Evolutionary conservation across 768 basidiomycete species (phyloP).

Genomic region (Lyophyllum semitale): DNA sequence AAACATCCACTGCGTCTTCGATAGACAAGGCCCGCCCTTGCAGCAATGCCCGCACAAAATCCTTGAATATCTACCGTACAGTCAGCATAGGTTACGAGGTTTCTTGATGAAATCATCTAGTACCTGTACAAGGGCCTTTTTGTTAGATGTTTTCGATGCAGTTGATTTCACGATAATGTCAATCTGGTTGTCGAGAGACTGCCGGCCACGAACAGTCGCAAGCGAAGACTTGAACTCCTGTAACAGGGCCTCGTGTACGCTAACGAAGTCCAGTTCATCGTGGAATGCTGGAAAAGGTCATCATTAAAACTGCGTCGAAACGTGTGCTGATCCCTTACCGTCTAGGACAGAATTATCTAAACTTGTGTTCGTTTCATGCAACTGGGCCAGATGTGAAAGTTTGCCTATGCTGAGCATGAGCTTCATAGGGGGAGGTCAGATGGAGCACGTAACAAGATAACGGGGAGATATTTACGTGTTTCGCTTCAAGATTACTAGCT

Average conservation of each 20-base stretch:
- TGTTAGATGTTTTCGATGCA: constrained; percentile 47
- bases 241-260: constrained; percentile 73
- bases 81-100: background rate
- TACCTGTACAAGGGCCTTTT: constrained; percentile 56
- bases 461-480: constrained; percentile 64
- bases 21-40: constrained; percentile 73
- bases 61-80: constrained; percentile 62
- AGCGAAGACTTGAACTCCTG: constrained; percentile 59
- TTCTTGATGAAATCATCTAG: constrained; percentile 13
- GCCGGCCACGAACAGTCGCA: constrained; percentile 52
- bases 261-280: constrained; percentile 83
- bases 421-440: constrained; percentile 38
- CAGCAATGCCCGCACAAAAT: constrained; percentile 65
- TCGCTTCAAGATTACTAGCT: constrained; percentile 62
- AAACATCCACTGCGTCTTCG: constrained; percentile 81
- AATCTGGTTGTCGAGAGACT: constrained; percentile 68
- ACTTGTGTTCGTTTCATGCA: constrained; percentile 56
- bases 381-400: constrained; percentile 76
- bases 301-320: background rate
- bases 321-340: too few relatives aligned
- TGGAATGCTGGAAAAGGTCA: constrained; percentile 64
- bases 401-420: constrained; percentile 92
- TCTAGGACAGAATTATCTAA: constrained; percentile 56
- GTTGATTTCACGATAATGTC: constrained; percentile 60
- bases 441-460: background rate